Conservation (phyloP, 2,329 filamentous ascomycete species). For the Phialophora tarda region DNA sequence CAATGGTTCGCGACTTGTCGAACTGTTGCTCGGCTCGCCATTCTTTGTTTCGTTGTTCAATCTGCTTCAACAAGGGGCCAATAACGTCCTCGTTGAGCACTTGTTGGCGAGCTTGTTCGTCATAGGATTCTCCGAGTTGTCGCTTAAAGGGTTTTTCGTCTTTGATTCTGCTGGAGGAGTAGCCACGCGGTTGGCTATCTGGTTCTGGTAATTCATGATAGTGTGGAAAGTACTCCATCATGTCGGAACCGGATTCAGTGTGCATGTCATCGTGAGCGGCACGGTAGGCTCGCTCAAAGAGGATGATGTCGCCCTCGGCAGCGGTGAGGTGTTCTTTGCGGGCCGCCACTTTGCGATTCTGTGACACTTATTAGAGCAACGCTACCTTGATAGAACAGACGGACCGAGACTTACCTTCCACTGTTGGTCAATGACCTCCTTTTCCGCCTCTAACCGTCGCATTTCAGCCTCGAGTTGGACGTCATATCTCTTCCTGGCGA, state of each 20-base stretch:
- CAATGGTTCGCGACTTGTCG: constrained; percentile 30
- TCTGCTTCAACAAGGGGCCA: constrained; percentile 34
- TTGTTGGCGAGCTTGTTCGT: constrained; percentile 37
- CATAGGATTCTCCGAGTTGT: constrained; percentile 28
- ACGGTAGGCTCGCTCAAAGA: constrained; percentile 47
- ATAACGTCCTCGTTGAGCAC: constrained; percentile 39
- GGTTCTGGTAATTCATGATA: constrained; percentile 38
- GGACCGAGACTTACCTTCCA: constrained; percentile 32
- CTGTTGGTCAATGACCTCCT: constrained; percentile 44
- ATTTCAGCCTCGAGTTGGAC: constrained; percentile 44
- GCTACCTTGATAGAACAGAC: background rate
- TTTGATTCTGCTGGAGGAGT: constrained; percentile 35
- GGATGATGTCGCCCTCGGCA: constrained; percentile 49
- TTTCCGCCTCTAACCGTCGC: constrained; percentile 43
- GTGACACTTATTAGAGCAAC: constrained; percentile 31
- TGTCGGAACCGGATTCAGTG: constrained; percentile 46
- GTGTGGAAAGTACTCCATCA: constrained; percentile 39
- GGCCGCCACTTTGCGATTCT: constrained; percentile 39
- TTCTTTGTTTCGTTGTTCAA: constrained; percentile 32
- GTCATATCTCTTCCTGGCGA: constrained; percentile 45
- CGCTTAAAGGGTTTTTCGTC: constrained; percentile 39
- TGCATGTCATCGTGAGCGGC: constrained; percentile 51
- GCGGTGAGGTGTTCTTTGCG: constrained; percentile 47
- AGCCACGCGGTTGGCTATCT: constrained; percentile 35
- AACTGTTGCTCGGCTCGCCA: constrained; percentile 25